These are phyloP conservation scores for Oryza glumipatula DNA, from an alignment of 176 grass and related monocot genomes.

Conservation along the genomic window DNA sequence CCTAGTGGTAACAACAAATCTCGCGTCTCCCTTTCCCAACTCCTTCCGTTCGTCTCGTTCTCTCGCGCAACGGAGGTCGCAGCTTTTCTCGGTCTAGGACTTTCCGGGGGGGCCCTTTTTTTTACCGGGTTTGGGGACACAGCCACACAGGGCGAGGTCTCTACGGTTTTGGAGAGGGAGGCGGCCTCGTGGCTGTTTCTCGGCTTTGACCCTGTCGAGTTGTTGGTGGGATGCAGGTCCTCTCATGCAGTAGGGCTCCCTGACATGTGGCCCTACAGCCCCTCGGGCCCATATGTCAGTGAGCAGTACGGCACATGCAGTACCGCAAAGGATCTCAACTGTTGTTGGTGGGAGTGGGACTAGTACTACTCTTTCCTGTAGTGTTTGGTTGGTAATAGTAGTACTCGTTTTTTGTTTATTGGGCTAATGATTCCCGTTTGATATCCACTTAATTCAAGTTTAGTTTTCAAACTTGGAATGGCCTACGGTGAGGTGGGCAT, in stretches of 20 bases:
- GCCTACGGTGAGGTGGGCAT: neutral
- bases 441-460: neutral
- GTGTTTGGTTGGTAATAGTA: neutral
- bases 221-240: neutral
- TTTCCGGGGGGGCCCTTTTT: neutral
- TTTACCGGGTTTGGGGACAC: neutral
- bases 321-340: no score
- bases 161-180: neutral
- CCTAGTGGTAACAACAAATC: neutral
- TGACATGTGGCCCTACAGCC: no score
- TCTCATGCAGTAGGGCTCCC: no score
- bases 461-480: neutral
- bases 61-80: no score
- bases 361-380: neutral
- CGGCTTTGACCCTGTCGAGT: constrained; percentile 21
- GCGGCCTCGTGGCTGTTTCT: constrained; percentile 38
- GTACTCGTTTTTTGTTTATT: neutral
- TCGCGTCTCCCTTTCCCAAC: neutral
- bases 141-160: neutral
- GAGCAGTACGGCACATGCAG: no score
- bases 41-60: neutral
- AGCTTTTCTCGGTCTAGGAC: neutral
- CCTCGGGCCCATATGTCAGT: no score
- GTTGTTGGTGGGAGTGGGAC: neutral
- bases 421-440: neutral